These are phyloP conservation scores for Arabidopsis suecica DNA, from an alignment of 345 rosid genomes.

Conservation along the genomic window DNA sequence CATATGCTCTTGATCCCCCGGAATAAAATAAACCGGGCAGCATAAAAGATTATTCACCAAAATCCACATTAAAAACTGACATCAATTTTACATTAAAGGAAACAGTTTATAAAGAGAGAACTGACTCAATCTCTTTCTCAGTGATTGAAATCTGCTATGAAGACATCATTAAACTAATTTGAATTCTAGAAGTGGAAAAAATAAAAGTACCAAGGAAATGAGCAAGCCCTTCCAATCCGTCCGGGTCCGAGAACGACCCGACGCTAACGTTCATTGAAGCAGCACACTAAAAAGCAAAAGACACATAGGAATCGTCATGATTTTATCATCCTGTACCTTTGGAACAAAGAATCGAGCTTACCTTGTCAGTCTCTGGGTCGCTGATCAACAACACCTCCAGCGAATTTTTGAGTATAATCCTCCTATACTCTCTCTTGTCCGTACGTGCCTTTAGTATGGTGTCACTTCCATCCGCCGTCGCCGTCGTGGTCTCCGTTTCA, in stretches of 20 bases:
- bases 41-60: background rate
- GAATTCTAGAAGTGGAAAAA: no score
- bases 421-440: conserved; percentile 71
- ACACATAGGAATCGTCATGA: background rate
- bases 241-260: conserved; percentile 79
- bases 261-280: conserved; percentile 86
- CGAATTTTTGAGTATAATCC: conserved; percentile 67
- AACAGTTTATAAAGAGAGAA: background rate
- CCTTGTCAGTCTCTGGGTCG: conserved; percentile 91
- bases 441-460: conserved; percentile 70
- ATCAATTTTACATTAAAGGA: background rate
- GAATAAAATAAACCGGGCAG: no score
- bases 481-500: conserved; percentile 37
- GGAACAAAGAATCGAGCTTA: background rate
- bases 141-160: no score
- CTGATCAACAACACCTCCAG: conserved; percentile 75
- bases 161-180: no score
- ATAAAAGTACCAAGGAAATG: conserved; percentile 77
- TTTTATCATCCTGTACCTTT: background rate
- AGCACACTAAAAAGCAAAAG: conserved; percentile 63
- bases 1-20: no score
- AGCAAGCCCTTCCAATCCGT: conserved; percentile 88
- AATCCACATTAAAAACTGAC: background rate
- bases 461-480: conserved; percentile 12
- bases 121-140: background rate